These are phyloP conservation scores for Tetrapisispora namnaoensis DNA, from an alignment of 805 yeast genomes.

Conservation along the genomic window DNA sequence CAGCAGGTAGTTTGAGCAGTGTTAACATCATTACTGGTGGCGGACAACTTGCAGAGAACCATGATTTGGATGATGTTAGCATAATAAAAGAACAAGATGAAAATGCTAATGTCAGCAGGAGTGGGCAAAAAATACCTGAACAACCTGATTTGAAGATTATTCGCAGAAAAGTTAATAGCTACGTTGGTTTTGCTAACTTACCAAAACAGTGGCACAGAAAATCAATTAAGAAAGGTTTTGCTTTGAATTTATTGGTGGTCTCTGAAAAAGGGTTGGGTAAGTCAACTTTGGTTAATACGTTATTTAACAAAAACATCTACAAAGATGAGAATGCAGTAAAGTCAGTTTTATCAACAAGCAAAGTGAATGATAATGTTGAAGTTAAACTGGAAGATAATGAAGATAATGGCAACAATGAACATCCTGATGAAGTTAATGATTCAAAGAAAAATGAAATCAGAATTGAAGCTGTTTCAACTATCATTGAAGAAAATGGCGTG, in stretches of 20 bases:
- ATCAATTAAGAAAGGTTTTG: constrained; percentile 82
- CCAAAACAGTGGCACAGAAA: constrained; percentile 99
- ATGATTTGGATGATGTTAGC: constrained; percentile 1
- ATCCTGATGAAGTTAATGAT: constrained; percentile 1
- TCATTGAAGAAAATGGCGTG: constrained; percentile 90
- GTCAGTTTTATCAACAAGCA: constrained; percentile 1
- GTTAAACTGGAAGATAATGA: constrained; percentile 6
- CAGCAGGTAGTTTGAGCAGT: constrained; percentile 1
- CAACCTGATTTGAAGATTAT: constrained; percentile 47
- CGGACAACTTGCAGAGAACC: neutral
- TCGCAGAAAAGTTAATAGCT: constrained; percentile 77
- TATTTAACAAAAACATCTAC: constrained; percentile 63
- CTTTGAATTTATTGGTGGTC: constrained; percentile 78
- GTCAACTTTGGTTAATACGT: constrained; percentile 81
- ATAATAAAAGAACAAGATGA: neutral
- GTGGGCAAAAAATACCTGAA: constrained; percentile 24
- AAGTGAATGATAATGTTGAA: constrained; percentile 5
- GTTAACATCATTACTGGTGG: constrained; percentile 1
- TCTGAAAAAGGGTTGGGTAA: constrained; percentile 92
- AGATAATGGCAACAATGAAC: constrained; percentile 4
- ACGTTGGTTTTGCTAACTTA: constrained; percentile 93
- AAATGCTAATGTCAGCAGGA: neutral
- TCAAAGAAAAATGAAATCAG: constrained; percentile 31
- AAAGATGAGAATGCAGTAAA: constrained; percentile 4
- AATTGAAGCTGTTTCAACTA: constrained; percentile 52